Evolutionary conservation across 345 rosid genomes (phyloP).

Genomic region (Bretschneidera sinensis): DNA sequence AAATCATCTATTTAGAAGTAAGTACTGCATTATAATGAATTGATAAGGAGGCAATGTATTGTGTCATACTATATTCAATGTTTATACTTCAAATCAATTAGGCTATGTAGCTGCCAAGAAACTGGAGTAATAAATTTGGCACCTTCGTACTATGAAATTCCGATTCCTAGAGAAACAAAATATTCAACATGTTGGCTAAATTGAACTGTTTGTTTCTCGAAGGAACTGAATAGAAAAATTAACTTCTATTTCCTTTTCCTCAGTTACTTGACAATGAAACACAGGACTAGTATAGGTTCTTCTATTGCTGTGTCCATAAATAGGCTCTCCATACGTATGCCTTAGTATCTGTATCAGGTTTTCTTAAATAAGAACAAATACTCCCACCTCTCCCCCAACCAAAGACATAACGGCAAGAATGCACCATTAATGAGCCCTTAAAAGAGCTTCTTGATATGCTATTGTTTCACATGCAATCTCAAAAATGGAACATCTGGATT

Average conservation of each 20-base stretch:
- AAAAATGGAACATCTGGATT: constrained; percentile 3
- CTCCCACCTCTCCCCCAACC: background rate
- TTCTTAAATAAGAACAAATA: no score
- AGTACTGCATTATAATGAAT: background rate
- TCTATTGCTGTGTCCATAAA: no score
- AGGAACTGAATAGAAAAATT: background rate
- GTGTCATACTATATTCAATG: background rate
- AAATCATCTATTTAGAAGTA: constrained; percentile 50
- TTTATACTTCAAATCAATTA: background rate
- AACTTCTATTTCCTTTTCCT: background rate
- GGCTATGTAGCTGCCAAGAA: background rate
- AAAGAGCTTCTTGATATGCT: background rate
- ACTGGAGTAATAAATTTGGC: no score
- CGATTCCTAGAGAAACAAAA: no score
- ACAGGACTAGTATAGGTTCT: background rate
- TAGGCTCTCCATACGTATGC: no score
- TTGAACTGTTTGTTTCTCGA: background rate
- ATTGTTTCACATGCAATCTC: background rate
- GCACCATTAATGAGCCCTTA: background rate
- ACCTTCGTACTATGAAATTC: no score
- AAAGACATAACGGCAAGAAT: background rate
- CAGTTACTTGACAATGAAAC: background rate
- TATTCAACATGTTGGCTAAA: no score
- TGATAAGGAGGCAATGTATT: background rate
- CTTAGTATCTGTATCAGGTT: no score